Percentiles rank a stretch among this genome's conserved stretches.
phyloP scores from a whole-genome alignment of 352 stramenopile genomes.

The Phytopythium boreale region DNA sequence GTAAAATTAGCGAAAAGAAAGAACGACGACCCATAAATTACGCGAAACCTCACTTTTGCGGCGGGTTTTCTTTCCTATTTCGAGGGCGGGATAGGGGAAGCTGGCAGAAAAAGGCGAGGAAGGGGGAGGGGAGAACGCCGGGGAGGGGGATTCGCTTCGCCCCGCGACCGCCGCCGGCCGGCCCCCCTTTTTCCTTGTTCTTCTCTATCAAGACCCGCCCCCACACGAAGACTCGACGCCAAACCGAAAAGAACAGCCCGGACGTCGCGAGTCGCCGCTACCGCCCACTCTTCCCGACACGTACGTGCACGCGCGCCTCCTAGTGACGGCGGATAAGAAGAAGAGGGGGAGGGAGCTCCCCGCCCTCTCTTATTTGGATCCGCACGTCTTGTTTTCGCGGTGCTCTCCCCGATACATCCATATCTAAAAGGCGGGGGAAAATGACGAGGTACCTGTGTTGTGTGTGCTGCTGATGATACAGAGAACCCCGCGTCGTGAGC shows the following conservation, averaged over 20 bases:
- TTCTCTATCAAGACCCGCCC: background rate
- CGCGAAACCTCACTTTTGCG: constrained; percentile 4
- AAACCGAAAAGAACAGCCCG: background rate
- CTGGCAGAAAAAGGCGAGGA: background rate
- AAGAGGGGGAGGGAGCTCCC: background rate
- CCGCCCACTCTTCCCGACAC: background rate
- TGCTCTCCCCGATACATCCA: background rate
- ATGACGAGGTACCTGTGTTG: background rate
- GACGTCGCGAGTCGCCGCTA: background rate
- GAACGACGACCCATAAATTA: background rate
- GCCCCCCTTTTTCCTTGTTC: constrained; percentile 1
- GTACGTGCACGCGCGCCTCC: background rate
- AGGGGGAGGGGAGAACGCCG: background rate
- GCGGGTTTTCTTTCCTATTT: background rate
- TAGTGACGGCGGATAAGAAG: background rate
- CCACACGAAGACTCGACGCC: constrained; percentile 6
- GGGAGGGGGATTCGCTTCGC: background rate
- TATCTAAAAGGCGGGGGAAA: constrained; percentile 1
- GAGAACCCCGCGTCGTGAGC: constrained; percentile 1
- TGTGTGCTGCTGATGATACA: background rate
- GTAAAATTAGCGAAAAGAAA: background rate
- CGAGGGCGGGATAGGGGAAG: background rate
- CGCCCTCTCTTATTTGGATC: background rate
- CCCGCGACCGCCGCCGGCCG: too few relatives aligned
- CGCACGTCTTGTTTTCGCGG: background rate